Conservation (phyloP, 257 asterid genomes). For the Capsicum baccatum region DNA sequence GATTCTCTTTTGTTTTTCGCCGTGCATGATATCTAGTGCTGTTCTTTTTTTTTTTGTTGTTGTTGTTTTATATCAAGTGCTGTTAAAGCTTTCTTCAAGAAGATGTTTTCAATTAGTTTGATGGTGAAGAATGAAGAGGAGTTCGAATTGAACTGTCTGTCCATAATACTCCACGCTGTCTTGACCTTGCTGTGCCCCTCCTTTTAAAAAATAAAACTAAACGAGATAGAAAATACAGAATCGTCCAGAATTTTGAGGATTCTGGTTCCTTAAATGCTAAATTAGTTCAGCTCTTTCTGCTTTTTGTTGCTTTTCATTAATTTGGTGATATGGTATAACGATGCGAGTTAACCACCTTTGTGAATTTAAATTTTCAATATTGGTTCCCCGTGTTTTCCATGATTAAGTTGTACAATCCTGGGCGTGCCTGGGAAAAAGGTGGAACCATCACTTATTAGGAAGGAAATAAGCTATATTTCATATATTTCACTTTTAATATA, state of each 20-base stretch:
- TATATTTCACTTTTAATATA: background rate
- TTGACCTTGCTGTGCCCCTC: background rate
- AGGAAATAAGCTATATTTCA: too few relatives aligned
- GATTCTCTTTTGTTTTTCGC: background rate
- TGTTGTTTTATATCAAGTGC: background rate
- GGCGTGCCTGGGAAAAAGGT: too few relatives aligned
- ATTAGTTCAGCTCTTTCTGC: background rate
- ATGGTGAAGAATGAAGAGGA: conserved; percentile 12
- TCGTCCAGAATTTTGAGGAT: conserved; percentile 6
- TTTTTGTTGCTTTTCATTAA: too few relatives aligned
- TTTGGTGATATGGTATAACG: too few relatives aligned
- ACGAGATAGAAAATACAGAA: conserved; percentile 36
- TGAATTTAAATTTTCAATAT: too few relatives aligned
- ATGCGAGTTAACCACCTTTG: too few relatives aligned
- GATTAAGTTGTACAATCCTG: too few relatives aligned
- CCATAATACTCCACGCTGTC: background rate
- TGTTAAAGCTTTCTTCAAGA: background rate
- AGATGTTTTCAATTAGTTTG: background rate
- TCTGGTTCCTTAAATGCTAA: conserved; percentile 26
- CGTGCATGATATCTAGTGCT: background rate
- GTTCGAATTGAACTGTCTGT: background rate
- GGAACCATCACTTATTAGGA: too few relatives aligned
- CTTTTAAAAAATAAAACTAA: background rate
- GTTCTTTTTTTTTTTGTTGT: too few relatives aligned
- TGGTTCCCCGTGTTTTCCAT: too few relatives aligned